Base-by-base conservation (phyloP, 768 basidiomycete species). In the Boletus edulis region DNA sequence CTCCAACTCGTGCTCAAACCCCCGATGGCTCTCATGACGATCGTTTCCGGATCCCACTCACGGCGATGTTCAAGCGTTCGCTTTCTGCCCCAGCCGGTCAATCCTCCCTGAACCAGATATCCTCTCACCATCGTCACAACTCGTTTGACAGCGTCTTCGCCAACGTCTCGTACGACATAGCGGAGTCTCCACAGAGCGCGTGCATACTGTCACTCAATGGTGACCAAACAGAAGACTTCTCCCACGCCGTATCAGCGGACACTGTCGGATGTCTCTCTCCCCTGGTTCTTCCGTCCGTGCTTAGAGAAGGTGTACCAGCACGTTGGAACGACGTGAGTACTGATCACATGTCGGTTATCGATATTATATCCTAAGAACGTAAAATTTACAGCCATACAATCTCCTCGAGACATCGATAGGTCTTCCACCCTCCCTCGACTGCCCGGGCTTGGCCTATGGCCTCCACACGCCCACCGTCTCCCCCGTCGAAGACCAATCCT, bases 31-130 rank as follows among this genome's bases (percentile, higher is more conserved):
- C 41, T 37, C 59, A 61, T 4, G 62, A 64, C 52, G 51, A 55
- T 18, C 71, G 77, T 42, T 75, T 80, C 67, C 67, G 67, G 38
- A 72, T 82, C 24, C 79, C 84, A 4, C 77, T 86, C 29, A 83
- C 84, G 5, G 76, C 83, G 48, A 81, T 85, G 82, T 83, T 81
- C 74, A 85, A 78, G 67, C 84, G 86, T 49, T 82, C 83, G 12
- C 72, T 81, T 4, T 86, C 86, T 37, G 81, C 79, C 9, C 81
- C 81, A 4, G 78, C 75, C 1, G 55, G 67, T n/a, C 69, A 63
- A 46, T 57, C 53, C 20, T 52, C 62, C 22, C 47, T 56, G 3
- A 35, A 44, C 42, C 51, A 55, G 34, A 49, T 45, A 12, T 47
- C 57, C 20, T 56, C 62, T 40, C 62, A 62, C 41, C 51, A 49